These are phyloP conservation scores for Comarum palustre DNA, from an alignment of 306 rosid species.

Conservation along the genomic window DNA sequence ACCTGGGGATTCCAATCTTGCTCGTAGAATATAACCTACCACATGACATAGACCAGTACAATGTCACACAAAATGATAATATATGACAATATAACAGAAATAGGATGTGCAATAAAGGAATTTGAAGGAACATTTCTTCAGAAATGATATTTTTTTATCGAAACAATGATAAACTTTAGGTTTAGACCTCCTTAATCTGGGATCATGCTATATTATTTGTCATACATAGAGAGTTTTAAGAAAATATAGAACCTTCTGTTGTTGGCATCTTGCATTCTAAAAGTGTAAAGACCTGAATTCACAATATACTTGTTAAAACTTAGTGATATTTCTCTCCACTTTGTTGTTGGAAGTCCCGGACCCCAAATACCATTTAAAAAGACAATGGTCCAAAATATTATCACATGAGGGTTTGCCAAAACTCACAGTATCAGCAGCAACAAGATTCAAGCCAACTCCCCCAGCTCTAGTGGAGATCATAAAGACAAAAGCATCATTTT, in stretches of 20 bases:
- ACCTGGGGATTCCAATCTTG: conserved; percentile 99
- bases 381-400: not conserved
- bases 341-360: not conserved
- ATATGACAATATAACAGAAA: conserved; percentile 2
- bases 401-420: not conserved
- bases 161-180: not conserved
- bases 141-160: too few relatives aligned
- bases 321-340: not conserved
- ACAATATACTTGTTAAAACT: not conserved
- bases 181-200: not conserved
- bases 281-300: not conserved
- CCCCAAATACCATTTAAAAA: not conserved
- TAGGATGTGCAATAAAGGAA: conserved; percentile 1
- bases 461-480: conserved; percentile 97
- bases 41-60: not conserved
- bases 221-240: not conserved
- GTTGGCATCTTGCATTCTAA: not conserved
- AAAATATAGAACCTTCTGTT: not conserved
- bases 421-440: conserved; percentile 94
- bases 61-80: not conserved
- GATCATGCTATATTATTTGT: not conserved
- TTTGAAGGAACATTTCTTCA: not conserved
- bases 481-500: conserved; percentile 72
- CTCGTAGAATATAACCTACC: conserved; percentile 88
- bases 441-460: conserved; percentile 96